A percentile compares a stretch with the other conserved stretches of the same genome.
These are phyloP conservation scores for Chrysosporium queenslandicum DNA, from an alignment of 2,329 filamentous ascomycete genomes.

Conservation along the genomic window DNA sequence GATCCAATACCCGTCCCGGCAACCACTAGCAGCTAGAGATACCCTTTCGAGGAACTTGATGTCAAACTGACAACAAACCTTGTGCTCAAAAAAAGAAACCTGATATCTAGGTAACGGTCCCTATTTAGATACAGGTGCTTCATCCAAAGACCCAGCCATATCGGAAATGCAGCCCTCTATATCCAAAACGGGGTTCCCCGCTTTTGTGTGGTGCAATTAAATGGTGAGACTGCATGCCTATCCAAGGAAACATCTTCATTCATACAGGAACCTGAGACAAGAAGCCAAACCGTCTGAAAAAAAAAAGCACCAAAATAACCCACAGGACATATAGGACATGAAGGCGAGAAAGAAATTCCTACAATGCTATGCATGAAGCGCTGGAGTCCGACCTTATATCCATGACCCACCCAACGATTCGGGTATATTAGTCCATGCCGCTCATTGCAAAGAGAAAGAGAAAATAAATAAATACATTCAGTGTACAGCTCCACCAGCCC, in stretches of 20 bases:
- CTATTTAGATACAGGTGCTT: too few species aligned
- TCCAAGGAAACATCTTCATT: neutral
- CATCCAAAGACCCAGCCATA: neutral
- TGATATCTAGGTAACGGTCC: too few species aligned
- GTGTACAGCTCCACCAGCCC: neutral
- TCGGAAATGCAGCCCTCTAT: too few species aligned
- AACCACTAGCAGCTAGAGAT: too few species aligned
- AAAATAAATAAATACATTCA: neutral
- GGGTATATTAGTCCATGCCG: conserved; percentile 2
- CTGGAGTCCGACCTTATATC: neutral
- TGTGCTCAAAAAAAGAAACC: too few species aligned
- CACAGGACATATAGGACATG: neutral
- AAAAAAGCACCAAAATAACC: neutral
- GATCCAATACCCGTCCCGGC: too few species aligned
- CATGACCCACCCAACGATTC: conserved; percentile 2
- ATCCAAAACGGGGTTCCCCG: too few species aligned
- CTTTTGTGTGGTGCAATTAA: too few species aligned
- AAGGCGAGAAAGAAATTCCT: neutral
- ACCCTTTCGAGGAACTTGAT: too few species aligned
- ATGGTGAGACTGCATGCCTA: neutral
- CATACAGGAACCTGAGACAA: neutral
- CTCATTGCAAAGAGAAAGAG: neutral
- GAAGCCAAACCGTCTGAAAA: neutral
- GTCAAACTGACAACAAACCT: too few species aligned
- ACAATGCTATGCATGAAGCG: neutral